Percentiles rank a stretch among this genome's conserved stretches.
Evolutionary conservation across 2,329 filamentous ascomycete species (phyloP).

Genomic region (Fusarium beomiforme): DNA sequence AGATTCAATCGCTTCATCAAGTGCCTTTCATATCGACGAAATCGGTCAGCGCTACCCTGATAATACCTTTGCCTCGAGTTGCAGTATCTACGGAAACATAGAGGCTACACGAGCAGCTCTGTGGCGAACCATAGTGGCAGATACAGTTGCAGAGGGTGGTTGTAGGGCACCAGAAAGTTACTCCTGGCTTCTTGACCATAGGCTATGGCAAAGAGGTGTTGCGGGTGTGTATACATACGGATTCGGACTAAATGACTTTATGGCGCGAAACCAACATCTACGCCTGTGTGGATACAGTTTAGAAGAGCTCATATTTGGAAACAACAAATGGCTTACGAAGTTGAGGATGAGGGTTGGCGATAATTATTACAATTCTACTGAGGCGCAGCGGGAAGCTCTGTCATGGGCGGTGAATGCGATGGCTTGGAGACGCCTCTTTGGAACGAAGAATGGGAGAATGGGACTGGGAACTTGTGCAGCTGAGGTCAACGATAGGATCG

Average conservation of each 20-base stretch:
- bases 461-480: not conserved
- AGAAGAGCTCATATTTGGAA: not conserved
- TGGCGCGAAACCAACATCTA: not conserved
- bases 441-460: not conserved
- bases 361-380: not conserved
- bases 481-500: not conserved
- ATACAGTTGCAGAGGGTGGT: not conserved
- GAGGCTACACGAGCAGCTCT: not conserved
- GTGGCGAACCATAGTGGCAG: not conserved
- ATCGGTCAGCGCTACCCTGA: not conserved
- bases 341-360: not conserved
- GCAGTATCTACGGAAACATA: not conserved
- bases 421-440: not conserved
- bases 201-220: not conserved
- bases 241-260: not conserved
- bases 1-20: not conserved
- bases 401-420: slow-evolving; percentile 10
- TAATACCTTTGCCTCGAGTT: accelerated
- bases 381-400: not conserved
- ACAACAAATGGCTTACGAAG: not conserved
- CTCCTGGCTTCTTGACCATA: not conserved
- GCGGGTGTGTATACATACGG: not conserved
- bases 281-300: not conserved
- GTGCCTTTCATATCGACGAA: not conserved
- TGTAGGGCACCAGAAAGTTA: not conserved